Percentiles rank a stretch among this genome's conserved stretches.
phyloP scores from a whole-genome alignment of 768 basidiomycete genomes.

The Guyanaporus albipodus region DNA sequence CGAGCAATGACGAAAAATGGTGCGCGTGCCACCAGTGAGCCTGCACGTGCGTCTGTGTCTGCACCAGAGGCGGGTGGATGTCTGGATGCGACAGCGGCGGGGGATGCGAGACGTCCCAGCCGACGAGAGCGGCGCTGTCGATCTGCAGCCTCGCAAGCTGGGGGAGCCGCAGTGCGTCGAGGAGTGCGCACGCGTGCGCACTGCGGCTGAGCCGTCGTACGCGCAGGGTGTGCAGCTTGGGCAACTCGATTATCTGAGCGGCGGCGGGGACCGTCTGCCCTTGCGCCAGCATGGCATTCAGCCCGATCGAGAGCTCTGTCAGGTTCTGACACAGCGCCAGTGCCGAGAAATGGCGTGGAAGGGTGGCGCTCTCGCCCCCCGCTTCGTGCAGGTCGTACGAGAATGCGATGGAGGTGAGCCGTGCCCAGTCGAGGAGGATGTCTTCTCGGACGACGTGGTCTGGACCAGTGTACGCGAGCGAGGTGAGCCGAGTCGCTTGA shows the following conservation, averaged over 20 bases:
- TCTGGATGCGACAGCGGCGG: constrained; percentile 13
- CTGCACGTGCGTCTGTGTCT: not conserved
- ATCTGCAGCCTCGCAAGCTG: constrained; percentile 19
- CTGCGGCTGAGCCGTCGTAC: constrained; percentile 21
- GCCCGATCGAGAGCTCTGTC: constrained; percentile 21
- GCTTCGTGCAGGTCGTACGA: constrained; percentile 25
- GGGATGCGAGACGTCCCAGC: constrained; percentile 11
- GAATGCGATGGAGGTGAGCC: constrained; percentile 23
- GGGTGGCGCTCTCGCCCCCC: constrained; percentile 21
- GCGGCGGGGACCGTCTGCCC: not conserved
- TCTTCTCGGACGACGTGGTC: constrained; percentile 21
- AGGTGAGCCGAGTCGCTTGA: constrained; percentile 14
- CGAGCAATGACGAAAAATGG: constrained; percentile 21
- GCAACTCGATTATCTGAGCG: constrained; percentile 21
- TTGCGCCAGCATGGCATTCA: constrained; percentile 9
- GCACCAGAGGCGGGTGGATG: not conserved
- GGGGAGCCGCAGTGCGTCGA: constrained; percentile 22
- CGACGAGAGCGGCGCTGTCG: constrained; percentile 17
- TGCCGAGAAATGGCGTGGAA: constrained; percentile 17
- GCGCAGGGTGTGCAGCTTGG: constrained; percentile 19
- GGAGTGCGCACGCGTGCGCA: constrained; percentile 13
- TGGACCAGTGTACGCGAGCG: constrained; percentile 25
- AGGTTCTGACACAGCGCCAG: constrained; percentile 18
- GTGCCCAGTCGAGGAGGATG: constrained; percentile 21
- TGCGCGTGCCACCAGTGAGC: constrained; percentile 20